Conservation (phyloP, 495 filamentous ascomycete species). For the Tetracladium marchalianum region DNA sequence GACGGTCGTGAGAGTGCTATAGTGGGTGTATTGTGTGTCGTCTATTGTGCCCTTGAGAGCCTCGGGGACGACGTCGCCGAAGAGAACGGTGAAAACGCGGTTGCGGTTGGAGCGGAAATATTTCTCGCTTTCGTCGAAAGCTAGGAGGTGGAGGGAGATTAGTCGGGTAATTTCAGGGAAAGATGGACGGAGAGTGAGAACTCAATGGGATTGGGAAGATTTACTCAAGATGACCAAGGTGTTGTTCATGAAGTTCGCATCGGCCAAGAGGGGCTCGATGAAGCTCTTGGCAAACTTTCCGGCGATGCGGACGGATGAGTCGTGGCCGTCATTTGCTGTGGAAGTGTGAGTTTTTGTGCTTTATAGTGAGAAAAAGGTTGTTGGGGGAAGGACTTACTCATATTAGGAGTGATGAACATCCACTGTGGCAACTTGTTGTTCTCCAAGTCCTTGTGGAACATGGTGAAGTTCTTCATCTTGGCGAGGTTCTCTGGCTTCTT, state of each 20-base stretch:
- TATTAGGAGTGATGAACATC: constrained; percentile 69
- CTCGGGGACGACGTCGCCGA: constrained; percentile 55
- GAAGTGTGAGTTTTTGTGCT: not conserved
- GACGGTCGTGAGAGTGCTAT: constrained; percentile 53
- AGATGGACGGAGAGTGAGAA: not conserved
- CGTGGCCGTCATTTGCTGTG: constrained; percentile 47
- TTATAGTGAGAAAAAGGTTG: not conserved
- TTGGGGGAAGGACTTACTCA: constrained; percentile 33
- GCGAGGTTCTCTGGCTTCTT: constrained; percentile 42
- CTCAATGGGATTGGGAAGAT: constrained; percentile 1
- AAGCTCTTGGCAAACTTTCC: constrained; percentile 47
- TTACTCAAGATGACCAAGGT: constrained; percentile 53
- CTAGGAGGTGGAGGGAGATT: constrained; percentile 4
- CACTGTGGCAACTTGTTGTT: constrained; percentile 54
- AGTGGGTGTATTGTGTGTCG: constrained; percentile 59
- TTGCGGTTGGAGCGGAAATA: constrained; percentile 39
- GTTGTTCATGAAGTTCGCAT: constrained; percentile 56
- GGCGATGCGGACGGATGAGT: constrained; percentile 51
- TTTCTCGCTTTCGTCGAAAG: constrained; percentile 53
- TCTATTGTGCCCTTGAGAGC: constrained; percentile 49
- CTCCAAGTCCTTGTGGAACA: constrained; percentile 48
- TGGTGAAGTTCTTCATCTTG: constrained; percentile 59
- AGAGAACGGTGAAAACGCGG: constrained; percentile 47
- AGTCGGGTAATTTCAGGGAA: not conserved
- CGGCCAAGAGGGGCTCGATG: constrained; percentile 49